Percentiles rank a stretch among this genome's conserved stretches.
These are phyloP conservation scores for Aspergillus piperis DNA, from an alignment of 2,329 filamentous ascomycete genomes.

Conservation along the genomic window DNA sequence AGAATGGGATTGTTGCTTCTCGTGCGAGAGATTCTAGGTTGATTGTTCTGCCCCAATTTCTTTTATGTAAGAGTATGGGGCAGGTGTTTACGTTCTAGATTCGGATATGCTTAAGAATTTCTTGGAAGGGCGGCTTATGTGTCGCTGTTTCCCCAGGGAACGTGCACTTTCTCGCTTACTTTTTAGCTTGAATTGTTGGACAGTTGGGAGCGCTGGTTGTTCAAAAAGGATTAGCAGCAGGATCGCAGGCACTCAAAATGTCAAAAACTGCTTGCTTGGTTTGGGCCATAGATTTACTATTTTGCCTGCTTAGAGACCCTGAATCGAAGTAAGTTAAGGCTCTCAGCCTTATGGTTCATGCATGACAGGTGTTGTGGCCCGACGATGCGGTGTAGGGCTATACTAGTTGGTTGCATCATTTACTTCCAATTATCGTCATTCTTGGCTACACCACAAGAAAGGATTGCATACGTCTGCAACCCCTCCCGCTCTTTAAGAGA, in stretches of 20 bases:
- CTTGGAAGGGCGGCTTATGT: neutral
- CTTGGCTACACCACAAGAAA: neutral
- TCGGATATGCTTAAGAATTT: neutral
- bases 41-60: neutral
- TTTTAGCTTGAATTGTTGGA: no score
- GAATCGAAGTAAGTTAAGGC: neutral
- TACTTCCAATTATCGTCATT: neutral
- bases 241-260: no score
- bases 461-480: neutral
- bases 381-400: neutral
- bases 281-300: no score
- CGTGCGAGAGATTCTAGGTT: neutral
- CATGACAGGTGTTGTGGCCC: no score
- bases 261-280: no score
- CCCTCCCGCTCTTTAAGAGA: neutral
- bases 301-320: no score
- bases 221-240: no score
- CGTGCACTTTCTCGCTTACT: neutral
- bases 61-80: neutral
- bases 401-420: neutral
- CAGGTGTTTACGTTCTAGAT: neutral
- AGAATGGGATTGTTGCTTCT: neutral
- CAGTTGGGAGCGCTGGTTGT: no score
- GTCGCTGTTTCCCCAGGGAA: no score
- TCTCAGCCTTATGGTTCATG: no score